phyloP scores from a whole-genome alignment of 2,329 filamentous ascomycete genomes.

The Fusarium nematophilum region DNA sequence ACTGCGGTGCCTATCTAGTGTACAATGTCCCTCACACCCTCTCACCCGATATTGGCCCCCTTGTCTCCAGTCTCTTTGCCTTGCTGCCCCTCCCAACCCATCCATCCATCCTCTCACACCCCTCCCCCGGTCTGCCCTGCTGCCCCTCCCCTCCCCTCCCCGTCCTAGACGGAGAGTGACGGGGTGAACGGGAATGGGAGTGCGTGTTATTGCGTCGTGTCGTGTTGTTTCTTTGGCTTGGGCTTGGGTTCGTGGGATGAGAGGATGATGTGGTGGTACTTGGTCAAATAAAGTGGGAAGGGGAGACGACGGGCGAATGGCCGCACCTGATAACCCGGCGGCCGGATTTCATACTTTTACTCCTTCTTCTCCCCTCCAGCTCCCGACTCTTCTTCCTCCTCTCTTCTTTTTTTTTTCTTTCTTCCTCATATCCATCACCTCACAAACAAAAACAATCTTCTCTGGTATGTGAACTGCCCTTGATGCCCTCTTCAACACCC shows the following conservation, averaged over 20 bases:
- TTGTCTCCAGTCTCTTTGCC: no score
- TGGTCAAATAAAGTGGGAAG: no score
- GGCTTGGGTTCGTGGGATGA: constrained; percentile 17
- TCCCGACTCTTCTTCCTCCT: constrained; percentile 11
- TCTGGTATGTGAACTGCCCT: constrained; percentile 1
- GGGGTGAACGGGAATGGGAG: constrained; percentile 21
- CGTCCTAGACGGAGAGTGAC: background rate
- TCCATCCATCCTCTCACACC: no score
- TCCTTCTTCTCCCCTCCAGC: constrained; percentile 32
- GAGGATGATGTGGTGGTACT: constrained; percentile 33
- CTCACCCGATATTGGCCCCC: constrained; percentile 30
- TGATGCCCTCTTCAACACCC: background rate
- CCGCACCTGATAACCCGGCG: constrained; percentile 36
- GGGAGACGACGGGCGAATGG: constrained; percentile 14
- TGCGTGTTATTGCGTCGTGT: background rate
- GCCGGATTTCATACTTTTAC: constrained; percentile 38
- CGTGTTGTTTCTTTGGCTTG: constrained; percentile 2
- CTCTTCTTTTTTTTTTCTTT: constrained; percentile 24
- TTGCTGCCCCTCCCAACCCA: constrained; percentile 12
- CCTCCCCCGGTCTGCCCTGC: background rate
- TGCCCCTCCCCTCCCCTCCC: background rate
- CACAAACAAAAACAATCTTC: constrained; percentile 26
- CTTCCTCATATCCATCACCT: constrained; percentile 35
- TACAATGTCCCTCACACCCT: constrained; percentile 26
- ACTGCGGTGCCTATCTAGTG: no score